phyloP scores from a whole-genome alignment of 2,329 filamentous ascomycete species.

The Calonectria honghensis region DNA sequence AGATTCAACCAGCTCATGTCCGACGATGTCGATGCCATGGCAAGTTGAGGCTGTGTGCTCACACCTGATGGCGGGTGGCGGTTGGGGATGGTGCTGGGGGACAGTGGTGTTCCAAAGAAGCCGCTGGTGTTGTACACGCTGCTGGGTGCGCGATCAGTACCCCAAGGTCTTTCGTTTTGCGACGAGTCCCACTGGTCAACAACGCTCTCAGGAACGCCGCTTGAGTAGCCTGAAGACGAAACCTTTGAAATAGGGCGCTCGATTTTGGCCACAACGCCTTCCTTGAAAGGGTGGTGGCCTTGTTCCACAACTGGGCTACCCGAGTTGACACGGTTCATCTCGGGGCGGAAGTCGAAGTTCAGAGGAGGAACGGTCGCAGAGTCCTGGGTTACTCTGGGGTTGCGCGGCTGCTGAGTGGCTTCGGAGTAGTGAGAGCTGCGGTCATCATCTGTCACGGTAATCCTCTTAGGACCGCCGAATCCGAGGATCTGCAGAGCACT shows the following conservation, averaged over 20 bases:
- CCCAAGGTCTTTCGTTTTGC: slow-evolving; percentile 68
- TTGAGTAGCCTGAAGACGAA: slow-evolving; percentile 76
- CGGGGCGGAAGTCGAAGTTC: slow-evolving; percentile 77
- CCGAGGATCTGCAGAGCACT: slow-evolving; percentile 80
- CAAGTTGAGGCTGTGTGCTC: slow-evolving; percentile 70
- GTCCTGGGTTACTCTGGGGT: slow-evolving; percentile 74
- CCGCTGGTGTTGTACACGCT: slow-evolving; percentile 70
- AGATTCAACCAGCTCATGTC: slow-evolving; percentile 91
- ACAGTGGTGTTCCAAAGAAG: slow-evolving; percentile 65
- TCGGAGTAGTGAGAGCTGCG: slow-evolving; percentile 73
- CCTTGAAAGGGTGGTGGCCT: slow-evolving; percentile 71
- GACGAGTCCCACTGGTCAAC: slow-evolving; percentile 74
- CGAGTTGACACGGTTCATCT: slow-evolving; percentile 79
- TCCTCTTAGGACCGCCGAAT: slow-evolving; percentile 69
- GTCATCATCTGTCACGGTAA: slow-evolving; percentile 72
- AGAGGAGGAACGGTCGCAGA: slow-evolving; percentile 83
- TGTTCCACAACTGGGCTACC: slow-evolving; percentile 82
- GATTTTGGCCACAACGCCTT: slow-evolving; percentile 77
- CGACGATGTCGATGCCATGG: slow-evolving; percentile 69
- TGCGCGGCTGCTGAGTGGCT: slow-evolving; percentile 46
- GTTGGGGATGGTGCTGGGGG: slow-evolving; percentile 58
- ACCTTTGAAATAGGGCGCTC: slow-evolving; percentile 73
- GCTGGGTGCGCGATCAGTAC: slow-evolving; percentile 69
- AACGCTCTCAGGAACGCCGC: slow-evolving; percentile 79
- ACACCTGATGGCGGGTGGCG: slow-evolving; percentile 60